Conservation (phyloP, 1,139 yeast genomes). For the Scheffersomyces quercinus region DNA sequence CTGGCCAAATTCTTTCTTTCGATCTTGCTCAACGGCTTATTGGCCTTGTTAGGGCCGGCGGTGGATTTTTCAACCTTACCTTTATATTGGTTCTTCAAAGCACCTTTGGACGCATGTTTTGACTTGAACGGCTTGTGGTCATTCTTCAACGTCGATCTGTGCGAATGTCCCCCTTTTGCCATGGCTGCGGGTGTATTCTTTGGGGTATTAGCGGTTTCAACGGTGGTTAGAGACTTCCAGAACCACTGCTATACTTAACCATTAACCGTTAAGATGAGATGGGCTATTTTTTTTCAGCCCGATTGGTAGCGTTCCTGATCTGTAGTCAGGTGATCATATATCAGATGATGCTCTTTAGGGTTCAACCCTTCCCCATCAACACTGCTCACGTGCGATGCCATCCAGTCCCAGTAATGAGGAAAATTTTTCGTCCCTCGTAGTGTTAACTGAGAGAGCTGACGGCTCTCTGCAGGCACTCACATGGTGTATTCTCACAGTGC, state of each 20-base stretch:
- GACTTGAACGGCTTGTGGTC: conserved; percentile 89
- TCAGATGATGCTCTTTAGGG: conserved; percentile 1
- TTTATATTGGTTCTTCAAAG: conserved; percentile 72
- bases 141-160: conserved; percentile 78
- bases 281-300: conserved; percentile 5
- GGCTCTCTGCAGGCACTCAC: not conserved
- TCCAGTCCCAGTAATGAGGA: not conserved
- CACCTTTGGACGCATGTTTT: conserved; percentile 88
- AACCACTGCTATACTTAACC: too few relatives aligned
- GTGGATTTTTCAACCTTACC: conserved; percentile 81
- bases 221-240: too few relatives aligned
- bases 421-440: not conserved
- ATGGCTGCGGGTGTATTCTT: conserved; percentile 22
- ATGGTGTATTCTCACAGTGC: not conserved
- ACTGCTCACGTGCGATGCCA: not conserved
- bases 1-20: conserved; percentile 80
- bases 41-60: conserved; percentile 35
- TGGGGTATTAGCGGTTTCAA: too few relatives aligned
- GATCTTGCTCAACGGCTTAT: conserved; percentile 47
- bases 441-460: too few relatives aligned
- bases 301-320: not conserved
- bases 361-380: not conserved
- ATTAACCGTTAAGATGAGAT: conserved; percentile 10
- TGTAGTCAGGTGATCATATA: conserved; percentile 3
- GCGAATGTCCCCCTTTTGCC: conserved; percentile 72